These are phyloP conservation scores for Naganishia kalamii DNA, from an alignment of 768 basidiomycete species.

Conservation along the genomic window DNA sequence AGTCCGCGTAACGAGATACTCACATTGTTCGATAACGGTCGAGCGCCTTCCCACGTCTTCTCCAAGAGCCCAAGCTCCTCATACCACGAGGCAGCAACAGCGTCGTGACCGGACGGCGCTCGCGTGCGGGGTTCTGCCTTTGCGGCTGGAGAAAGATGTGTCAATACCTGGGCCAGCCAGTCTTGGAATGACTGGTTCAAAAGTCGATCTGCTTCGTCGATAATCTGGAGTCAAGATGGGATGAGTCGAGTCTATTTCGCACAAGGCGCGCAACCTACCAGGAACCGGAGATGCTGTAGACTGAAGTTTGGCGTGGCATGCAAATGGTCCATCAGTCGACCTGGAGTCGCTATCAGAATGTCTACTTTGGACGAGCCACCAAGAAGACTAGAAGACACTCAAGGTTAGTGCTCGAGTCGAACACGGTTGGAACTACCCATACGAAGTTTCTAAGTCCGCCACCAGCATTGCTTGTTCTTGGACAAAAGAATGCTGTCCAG, in stretches of 20 bases:
- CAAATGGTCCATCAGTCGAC: constrained; percentile 88
- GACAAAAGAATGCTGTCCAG: constrained; percentile 87
- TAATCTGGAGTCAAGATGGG: constrained; percentile 56
- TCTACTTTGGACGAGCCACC: constrained; percentile 90
- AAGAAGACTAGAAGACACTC: constrained; percentile 58
- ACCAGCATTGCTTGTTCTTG: constrained; percentile 83
- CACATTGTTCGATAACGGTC: constrained; percentile 25
- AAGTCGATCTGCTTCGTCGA: constrained; percentile 96
- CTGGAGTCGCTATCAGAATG: constrained; percentile 91
- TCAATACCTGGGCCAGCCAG: constrained; percentile 78
- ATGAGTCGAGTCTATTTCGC: neutral
- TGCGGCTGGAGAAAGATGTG: constrained; percentile 57
- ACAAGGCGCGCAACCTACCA: constrained; percentile 54
- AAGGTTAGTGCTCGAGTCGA: too few relatives aligned
- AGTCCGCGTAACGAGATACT: neutral
- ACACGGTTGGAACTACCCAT: too few relatives aligned
- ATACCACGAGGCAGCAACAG: constrained; percentile 36
- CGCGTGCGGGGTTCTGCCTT: neutral
- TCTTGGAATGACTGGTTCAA: constrained; percentile 93
- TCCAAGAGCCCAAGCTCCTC: constrained; percentile 32
- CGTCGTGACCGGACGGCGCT: constrained; percentile 24
- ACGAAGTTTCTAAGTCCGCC: constrained; percentile 55
- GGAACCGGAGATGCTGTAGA: constrained; percentile 86
- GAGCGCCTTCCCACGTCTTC: constrained; percentile 29
- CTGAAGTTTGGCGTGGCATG: constrained; percentile 82